Percentiles rank a stretch among this genome's conserved stretches.
Conservation (phyloP, 2,329 filamentous ascomycete genomes). For the Cryphonectria naterciae region DNA sequence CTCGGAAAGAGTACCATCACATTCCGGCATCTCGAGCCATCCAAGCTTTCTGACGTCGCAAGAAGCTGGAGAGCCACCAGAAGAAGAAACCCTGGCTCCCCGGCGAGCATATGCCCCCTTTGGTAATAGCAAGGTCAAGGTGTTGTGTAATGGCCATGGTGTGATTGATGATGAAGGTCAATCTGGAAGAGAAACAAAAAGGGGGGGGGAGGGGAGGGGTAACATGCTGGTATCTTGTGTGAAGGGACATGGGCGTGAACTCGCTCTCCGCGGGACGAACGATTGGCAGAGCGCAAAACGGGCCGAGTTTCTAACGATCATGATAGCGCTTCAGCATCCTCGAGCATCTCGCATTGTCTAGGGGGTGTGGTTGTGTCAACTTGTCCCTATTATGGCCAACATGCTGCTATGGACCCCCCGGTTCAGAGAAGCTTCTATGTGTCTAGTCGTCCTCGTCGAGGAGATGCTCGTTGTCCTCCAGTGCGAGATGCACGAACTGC, state of each 20-base stretch:
- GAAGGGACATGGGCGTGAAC: background rate
- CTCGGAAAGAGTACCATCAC: slow-evolving; percentile 1
- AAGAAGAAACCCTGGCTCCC: background rate
- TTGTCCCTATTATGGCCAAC: background rate
- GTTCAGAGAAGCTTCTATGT: background rate
- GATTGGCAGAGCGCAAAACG: background rate
- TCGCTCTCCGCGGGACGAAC: slow-evolving; percentile 6
- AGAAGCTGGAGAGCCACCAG: background rate
- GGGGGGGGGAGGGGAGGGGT: background rate
- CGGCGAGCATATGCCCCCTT: background rate
- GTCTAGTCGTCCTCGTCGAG: slow-evolving; percentile 46
- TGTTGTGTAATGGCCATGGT: background rate
- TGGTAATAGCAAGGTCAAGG: background rate
- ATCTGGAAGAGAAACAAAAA: background rate
- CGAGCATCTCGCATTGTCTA: background rate
- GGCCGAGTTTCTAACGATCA: background rate
- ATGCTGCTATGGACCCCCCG: background rate
- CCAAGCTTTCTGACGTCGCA: slow-evolving; percentile 1
- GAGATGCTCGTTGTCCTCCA: slow-evolving; percentile 56
- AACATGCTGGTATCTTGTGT: background rate
- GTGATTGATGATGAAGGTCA: background rate
- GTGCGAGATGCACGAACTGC: slow-evolving; percentile 57
- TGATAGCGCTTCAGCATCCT: background rate
- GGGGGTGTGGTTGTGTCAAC: background rate
- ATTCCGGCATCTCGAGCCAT: background rate